A percentile compares a stretch with the other conserved stretches of the same genome.
phyloP scores from a whole-genome alignment of 345 rosid species.

The Passiflora organensis region DNA sequence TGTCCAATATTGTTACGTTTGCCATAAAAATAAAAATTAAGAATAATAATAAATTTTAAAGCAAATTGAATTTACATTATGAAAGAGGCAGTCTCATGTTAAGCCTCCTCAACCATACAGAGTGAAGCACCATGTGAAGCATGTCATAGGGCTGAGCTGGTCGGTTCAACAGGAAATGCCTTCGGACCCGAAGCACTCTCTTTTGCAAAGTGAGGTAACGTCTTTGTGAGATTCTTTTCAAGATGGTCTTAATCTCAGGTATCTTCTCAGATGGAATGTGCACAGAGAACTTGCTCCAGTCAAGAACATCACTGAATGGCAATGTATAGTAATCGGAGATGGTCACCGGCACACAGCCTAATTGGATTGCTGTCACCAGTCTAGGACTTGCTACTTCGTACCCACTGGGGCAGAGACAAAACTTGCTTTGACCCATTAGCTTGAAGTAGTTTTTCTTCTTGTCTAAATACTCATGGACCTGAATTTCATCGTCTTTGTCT shows the following conservation, averaged over 20 bases:
- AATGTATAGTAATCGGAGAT: slow-evolving; percentile 40
- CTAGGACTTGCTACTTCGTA: slow-evolving; percentile 71
- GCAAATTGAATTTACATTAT: too few relatives aligned
- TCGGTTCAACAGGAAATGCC: slow-evolving; percentile 48
- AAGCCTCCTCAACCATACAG: slow-evolving; percentile 63
- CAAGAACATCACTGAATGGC: slow-evolving; percentile 59
- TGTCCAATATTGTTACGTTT: too few relatives aligned
- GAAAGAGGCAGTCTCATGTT: slow-evolving; percentile 40
- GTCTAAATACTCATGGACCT: slow-evolving; percentile 44
- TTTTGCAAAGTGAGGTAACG: slow-evolving; percentile 36
- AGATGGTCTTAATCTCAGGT: slow-evolving; percentile 40
- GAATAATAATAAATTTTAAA: not conserved
- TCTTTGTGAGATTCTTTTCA: slow-evolving; percentile 24
- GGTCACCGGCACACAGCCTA: slow-evolving; percentile 57
- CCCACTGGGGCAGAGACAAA: slow-evolving; percentile 64
- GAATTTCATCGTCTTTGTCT: slow-evolving; percentile 48
- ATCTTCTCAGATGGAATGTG: slow-evolving; percentile 35
- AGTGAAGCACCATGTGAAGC: slow-evolving; percentile 61
- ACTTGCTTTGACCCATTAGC: slow-evolving; percentile 43
- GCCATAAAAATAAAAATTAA: not conserved
- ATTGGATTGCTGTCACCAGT: slow-evolving; percentile 39
- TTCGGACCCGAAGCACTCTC: slow-evolving; percentile 37
- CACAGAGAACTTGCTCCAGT: slow-evolving; percentile 49
- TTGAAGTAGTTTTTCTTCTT: slow-evolving; percentile 30
- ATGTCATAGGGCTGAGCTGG: slow-evolving; percentile 60